A percentile compares a stretch with the other conserved stretches of the same genome.
These are phyloP conservation scores for Pyrenophora graminea DNA, from an alignment of 2,329 filamentous ascomycete genomes.

Conservation along the genomic window DNA sequence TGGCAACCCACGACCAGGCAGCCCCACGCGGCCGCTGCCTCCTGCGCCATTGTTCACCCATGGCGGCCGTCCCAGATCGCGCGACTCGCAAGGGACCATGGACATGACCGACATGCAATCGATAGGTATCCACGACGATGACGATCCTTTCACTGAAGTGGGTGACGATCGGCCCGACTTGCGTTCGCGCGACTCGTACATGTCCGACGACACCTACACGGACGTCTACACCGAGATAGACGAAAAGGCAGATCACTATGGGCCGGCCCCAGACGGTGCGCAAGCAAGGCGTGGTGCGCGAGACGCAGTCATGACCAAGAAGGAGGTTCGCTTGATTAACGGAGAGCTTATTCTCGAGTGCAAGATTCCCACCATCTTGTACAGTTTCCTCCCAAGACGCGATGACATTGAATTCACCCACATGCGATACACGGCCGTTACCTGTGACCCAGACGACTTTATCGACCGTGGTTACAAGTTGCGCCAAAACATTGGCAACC, in stretches of 20 bases:
- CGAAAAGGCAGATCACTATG: conserved; percentile 78
- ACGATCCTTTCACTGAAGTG: conserved; percentile 73
- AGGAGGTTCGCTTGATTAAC: conserved; percentile 95
- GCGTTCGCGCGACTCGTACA: conserved; percentile 66
- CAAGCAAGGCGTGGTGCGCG: conserved; percentile 87
- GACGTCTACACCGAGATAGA: conserved; percentile 51
- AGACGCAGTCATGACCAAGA: conserved; percentile 84
- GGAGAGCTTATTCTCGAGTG: conserved; percentile 97
- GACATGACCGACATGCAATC: conserved; percentile 73
- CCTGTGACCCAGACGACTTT: conserved; percentile 94
- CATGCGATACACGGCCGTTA: conserved; percentile 99
- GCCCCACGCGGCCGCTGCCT: conserved; percentile 82
- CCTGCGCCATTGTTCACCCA: conserved; percentile 82
- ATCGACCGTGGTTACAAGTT: conserved; percentile 86
- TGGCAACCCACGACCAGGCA: conserved; percentile 84
- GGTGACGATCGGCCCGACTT: conserved; percentile 62
- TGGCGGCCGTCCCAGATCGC: conserved; percentile 50
- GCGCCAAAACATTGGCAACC: conserved; percentile 86
- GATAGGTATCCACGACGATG: conserved; percentile 66
- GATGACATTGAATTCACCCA: conserved; percentile 97
- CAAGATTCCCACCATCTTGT: conserved; percentile 97
- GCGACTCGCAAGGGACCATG: conserved; percentile 50
- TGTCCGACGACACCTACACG: conserved; percentile 64
- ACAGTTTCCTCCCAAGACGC: conserved; percentile 91
- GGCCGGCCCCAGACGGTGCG: conserved; percentile 81